Base-by-base conservation (phyloP, 2,329 filamentous ascomycete genomes). In the Chalaropsis ovoidea region DNA sequence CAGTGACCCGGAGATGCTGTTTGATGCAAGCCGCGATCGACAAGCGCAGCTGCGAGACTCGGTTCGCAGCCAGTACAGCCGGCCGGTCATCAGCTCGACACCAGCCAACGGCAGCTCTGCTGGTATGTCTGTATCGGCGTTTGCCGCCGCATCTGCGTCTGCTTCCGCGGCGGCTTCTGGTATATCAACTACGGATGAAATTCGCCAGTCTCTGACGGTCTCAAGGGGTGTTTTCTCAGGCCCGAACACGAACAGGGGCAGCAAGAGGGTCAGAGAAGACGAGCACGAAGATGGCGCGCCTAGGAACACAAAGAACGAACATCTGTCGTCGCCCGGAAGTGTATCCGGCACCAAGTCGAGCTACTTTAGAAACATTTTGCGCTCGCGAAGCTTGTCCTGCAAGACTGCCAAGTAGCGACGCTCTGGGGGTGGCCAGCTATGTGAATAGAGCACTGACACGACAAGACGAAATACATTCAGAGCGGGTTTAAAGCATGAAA, bases 61-160 rank as follows among this genome's bases (percentile, higher is more conserved):
- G 41, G 43, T 24, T 15, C 63, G 64, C 52, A 71, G 56, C 49
- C 70, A 70, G 65, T 71, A 70, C 66, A 71, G 70, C 47, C 69
- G 70, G 7, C 69, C 69, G 17, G 68, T 70, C 5, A 67, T 65
- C 35, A 64, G 66, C 5, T 69, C 69, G n/a, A 71, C 73, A 49
- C 69, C 31, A 31, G 22, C 19, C 39, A 61, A 24, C 42, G 24
- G 22, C 39, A 13, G 24, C 24, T 49, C 61, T 49, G n/a, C 43
- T 27, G 10, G 47, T 17, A 10, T 45, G 10, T 62, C 61, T n/a
- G 54, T 39, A 19, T 58, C 54, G n/a, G 6, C 54, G n/a, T n/a
- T 58, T n/a, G 54, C 54, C 19, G 27, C 7, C 0, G 17, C 54
- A 2, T 58, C 54, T 58, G 27, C 27, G 3, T 58, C 54, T 17